Conservation (phyloP, 2,329 filamentous ascomycete species). For the Penicillium nordicum region DNA sequence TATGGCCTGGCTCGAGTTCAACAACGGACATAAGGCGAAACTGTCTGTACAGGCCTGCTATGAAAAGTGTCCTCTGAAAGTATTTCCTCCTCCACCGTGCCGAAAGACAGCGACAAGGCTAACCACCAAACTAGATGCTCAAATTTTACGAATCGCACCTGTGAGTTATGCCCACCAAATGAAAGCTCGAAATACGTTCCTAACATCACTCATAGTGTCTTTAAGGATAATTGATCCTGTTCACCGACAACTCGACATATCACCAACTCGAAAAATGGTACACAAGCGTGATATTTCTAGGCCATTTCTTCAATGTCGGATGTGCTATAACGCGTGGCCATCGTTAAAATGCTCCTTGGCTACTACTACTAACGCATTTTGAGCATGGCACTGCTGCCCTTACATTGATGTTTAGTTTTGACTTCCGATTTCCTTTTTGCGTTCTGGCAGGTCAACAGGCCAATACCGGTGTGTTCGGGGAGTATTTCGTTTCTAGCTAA, state of each 20-base stretch:
- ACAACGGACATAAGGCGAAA: slow-evolving; percentile 44
- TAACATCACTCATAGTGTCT: slow-evolving; percentile 31
- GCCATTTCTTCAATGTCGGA: not conserved
- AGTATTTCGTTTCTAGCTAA: slow-evolving; percentile 3
- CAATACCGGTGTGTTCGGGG: slow-evolving; percentile 4
- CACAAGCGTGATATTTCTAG: not conserved
- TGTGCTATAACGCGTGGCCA: not conserved
- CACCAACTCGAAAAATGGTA: not conserved
- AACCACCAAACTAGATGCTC: slow-evolving; percentile 40
- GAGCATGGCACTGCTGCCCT: not conserved
- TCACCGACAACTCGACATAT: not conserved
- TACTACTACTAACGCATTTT: not conserved
- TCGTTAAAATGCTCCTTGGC: not conserved
- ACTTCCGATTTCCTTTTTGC: not conserved
- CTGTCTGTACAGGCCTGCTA: slow-evolving; percentile 43
- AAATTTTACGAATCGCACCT: slow-evolving; percentile 49
- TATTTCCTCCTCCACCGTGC: slow-evolving; percentile 16
- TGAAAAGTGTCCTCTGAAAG: slow-evolving; percentile 43
- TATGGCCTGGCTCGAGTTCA: slow-evolving; percentile 43
- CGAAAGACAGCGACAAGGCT: slow-evolving; percentile 1
- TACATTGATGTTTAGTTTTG: not conserved
- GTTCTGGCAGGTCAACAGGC: not conserved
- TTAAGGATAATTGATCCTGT: slow-evolving; percentile 30
- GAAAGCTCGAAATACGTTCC: not conserved
- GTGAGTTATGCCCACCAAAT: slow-evolving; percentile 29